Evolutionary conservation across 169 alveolate genomes (phyloP).

Genomic region (Plasmodium fragile): DNA sequence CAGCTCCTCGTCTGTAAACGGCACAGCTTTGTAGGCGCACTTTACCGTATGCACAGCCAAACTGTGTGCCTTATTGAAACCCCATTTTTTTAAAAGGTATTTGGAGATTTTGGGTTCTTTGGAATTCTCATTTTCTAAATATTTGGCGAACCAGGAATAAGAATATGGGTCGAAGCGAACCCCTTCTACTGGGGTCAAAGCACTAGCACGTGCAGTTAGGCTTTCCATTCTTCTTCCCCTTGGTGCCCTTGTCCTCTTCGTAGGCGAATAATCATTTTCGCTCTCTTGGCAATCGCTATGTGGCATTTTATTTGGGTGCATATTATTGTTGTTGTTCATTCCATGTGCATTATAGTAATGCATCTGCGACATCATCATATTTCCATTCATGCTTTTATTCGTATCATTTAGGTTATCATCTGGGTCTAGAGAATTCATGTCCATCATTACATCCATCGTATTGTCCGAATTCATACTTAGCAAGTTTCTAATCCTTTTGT

Average conservation of each 20-base stretch:
- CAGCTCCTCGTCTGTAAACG: slow-evolving; percentile 61
- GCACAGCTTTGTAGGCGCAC: slow-evolving; percentile 70
- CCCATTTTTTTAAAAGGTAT: slow-evolving; percentile 69
- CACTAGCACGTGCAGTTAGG: slow-evolving; percentile 73
- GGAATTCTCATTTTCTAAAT: slow-evolving; percentile 69
- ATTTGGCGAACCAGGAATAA: slow-evolving; percentile 71
- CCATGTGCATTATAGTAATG: slow-evolving; percentile 10
- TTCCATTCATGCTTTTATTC: slow-evolving; percentile 11
- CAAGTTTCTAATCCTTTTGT: slow-evolving; percentile 32
- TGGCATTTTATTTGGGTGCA: background rate
- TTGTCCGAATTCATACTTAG: slow-evolving; percentile 25
- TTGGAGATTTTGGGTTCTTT: slow-evolving; percentile 71
- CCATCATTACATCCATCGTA: slow-evolving; percentile 35
- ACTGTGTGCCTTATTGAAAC: slow-evolving; percentile 72
- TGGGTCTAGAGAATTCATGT: slow-evolving; percentile 25
- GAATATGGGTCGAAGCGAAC: slow-evolving; percentile 72
- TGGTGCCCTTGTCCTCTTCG: slow-evolving; percentile 72
- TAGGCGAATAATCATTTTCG: slow-evolving; percentile 65
- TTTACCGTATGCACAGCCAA: slow-evolving; percentile 71
- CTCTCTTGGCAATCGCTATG: slow-evolving; percentile 72
- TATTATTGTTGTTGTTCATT: background rate
- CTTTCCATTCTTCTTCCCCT: slow-evolving; percentile 75
- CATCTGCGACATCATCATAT: slow-evolving; percentile 34
- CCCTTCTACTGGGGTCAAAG: slow-evolving; percentile 69
- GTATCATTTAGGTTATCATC: slow-evolving; percentile 20